Evolutionary conservation across 768 basidiomycete species (phyloP), one percentile per base, ranked within the genome.

Genomic region (Psilocybe azurescens): DNA sequence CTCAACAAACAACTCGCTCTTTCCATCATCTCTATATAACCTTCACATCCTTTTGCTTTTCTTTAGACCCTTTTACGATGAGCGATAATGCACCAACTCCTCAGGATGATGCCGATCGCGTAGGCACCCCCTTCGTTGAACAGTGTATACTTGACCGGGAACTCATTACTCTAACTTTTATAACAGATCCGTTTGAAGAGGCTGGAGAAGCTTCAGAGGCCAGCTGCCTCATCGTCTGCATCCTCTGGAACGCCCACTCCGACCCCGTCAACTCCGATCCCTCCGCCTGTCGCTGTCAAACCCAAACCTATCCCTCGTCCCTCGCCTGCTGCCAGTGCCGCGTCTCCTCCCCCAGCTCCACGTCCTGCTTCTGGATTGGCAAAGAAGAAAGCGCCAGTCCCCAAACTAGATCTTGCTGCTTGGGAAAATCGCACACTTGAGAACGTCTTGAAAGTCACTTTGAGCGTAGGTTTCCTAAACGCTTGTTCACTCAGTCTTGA

Each of bases 121-220:
- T 93, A 81, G 58, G 81, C 73, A 24, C 54, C 50, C 16, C 46
- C 29, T 36, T 29, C 20, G 18, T 53, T 38, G 48, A 56, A 44
- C n/a, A 11, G 14, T 5, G 41, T n/a, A 16, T 44, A 32, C 33
- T 52, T 5, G 16, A 36, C n/a, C 33, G 38, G 51, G 30, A 32
- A 36, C 30, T 50, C 18, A 52, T 32, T 11, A 7, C 53, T 29
- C 24, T 30, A n/a, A 41, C 38, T 24, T n/a, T 20, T 53, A 3
- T 20, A 32, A 13, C 68, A 97, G 95, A 97, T 97, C 72, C 93
- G 95, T 65, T 78, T 94, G 73, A 97, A 97, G 77, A 88, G 96
- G 59, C 83, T 99, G 56, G 95, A 93, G 33, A 94, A 92, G 73
- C 82, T 98, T 7, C 90, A 91, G 70, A 79, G 71, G 41, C 67